Evolutionary conservation across 139 green algal genomes (phyloP), one percentile per base, ranked within the genome.

Genomic region (Prasinococcaceae sp.): DNA sequence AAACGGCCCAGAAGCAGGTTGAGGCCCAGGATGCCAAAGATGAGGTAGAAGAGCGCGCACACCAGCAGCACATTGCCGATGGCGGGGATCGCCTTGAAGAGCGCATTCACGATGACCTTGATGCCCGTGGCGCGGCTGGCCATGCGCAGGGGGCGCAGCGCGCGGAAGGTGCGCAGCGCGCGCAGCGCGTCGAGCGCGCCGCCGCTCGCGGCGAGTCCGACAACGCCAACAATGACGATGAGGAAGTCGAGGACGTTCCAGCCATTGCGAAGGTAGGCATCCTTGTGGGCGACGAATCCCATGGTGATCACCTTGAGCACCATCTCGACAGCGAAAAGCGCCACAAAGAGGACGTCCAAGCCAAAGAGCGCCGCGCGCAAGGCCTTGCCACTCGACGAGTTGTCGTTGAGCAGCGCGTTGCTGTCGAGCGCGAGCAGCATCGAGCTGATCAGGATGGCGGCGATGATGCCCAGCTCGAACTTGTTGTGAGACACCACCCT

Each of bases 1-100:
- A 69, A 60, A 33, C 30, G 40, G 9, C 63, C 69, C 20, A 60
- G 65, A 42, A 83, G 44, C 17, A 84, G 49, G 45, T 77, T 70
- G 16, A 87, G 53, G 6, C 50, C 70, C 33, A 87, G 63, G 45
- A 87, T 78, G 22, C 56, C 75, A 63, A 88, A 84, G 17, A 82
- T 78, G 36, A 82, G 58, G 64, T 75, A 82, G 58, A 88, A 78
- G 17, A 82, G 63, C 24, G 74, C 10, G 27, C 63, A 80, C 4
- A 88, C 73, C 22, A 83, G 58, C 24, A 75, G 5, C 0, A 87
- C 72, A 62, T 82, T 82, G 28, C 58, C 32, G 25, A 84, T 61
- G 1, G 64, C 48, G 1, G 76, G 79, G 17, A 84, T 56, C 29
- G 61, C 50, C 52, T 69, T 42, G 38, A 79, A 69, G 28, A 84